phyloP scores from a whole-genome alignment of 495 filamentous ascomycete species.

The Rhypophila decipiens region DNA sequence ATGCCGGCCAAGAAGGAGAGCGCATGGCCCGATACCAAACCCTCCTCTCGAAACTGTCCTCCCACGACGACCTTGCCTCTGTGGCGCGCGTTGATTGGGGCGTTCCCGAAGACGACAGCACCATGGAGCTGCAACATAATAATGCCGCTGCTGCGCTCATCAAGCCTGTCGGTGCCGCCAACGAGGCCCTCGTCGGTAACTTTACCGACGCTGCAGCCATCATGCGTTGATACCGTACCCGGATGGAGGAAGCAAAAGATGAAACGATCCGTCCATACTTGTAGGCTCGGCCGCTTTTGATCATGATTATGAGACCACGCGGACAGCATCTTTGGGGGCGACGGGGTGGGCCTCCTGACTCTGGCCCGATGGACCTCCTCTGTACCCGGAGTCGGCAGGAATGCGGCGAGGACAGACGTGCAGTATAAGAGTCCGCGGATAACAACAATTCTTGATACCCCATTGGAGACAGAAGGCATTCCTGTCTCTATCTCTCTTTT shows the following conservation, averaged over 20 bases:
- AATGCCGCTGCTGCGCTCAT: constrained; percentile 23
- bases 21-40: constrained; percentile 44
- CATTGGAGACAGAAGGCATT: constrained; percentile 10
- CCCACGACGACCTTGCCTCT: constrained; percentile 30
- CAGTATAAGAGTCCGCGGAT: constrained; percentile 8
- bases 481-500: constrained; percentile 7
- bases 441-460: constrained; percentile 20
- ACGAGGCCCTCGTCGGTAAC: constrained; percentile 41
- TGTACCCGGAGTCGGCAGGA: constrained; percentile 7
- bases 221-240: constrained; percentile 25
- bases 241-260: too few species aligned
- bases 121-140: constrained; percentile 35
- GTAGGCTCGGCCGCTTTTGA: too few species aligned
- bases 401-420: constrained; percentile 14
- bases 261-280: too few species aligned
- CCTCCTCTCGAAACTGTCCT: constrained; percentile 44
- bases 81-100: constrained; percentile 41
- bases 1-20: constrained; percentile 39
- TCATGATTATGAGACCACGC: too few species aligned
- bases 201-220: constrained; percentile 44
- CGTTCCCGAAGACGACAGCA: constrained; percentile 39
- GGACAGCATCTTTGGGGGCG: too few species aligned
- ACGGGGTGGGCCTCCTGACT: constrained; percentile 8
- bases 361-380: constrained; percentile 1
- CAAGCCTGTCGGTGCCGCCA: constrained; percentile 36